These are phyloP conservation scores for Diplodia seriata DNA, from an alignment of 2,329 filamentous ascomycete species.

Conservation along the genomic window DNA sequence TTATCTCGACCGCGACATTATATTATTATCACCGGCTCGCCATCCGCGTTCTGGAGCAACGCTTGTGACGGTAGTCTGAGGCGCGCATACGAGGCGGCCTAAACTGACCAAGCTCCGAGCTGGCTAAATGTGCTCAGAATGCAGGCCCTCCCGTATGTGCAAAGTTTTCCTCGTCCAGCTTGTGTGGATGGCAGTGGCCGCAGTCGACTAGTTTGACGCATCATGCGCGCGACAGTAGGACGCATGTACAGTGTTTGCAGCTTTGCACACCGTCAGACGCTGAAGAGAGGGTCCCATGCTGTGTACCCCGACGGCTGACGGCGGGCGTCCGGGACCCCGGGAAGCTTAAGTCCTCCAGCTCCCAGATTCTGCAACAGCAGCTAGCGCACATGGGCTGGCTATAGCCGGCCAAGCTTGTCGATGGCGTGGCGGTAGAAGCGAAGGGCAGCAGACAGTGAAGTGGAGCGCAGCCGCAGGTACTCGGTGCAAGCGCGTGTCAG, in stretches of 20 bases:
- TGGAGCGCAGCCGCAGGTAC: constrained; percentile 19
- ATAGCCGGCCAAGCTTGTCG: neutral
- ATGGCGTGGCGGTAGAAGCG: constrained; percentile 4
- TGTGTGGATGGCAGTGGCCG: constrained; percentile 13
- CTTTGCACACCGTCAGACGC: constrained; percentile 31
- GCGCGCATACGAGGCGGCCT: constrained; percentile 11
- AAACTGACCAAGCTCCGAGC: neutral
- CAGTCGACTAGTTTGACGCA: constrained; percentile 3
- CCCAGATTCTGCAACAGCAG: constrained; percentile 5
- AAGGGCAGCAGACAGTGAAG: constrained; percentile 2
- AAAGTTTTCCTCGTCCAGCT: constrained; percentile 17
- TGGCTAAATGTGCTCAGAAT: constrained; percentile 1
- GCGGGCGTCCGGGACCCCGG: neutral
- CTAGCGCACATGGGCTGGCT: neutral
- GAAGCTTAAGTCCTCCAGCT: neutral
- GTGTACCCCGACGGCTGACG: constrained; percentile 9
- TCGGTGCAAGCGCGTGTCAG: constrained; percentile 7
- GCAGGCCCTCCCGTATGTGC: neutral
- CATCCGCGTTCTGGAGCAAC: constrained; percentile 10
- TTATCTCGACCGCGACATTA: constrained; percentile 22
- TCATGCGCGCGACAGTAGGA: constrained; percentile 16
- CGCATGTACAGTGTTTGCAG: constrained; percentile 29
- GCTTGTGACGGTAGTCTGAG: constrained; percentile 3
- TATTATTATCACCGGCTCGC: constrained; percentile 1
- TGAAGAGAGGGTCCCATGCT: constrained; percentile 19